Evolutionary conservation across 306 rosid genomes (phyloP).

Genomic region (Luffa aegyptiaca): DNA sequence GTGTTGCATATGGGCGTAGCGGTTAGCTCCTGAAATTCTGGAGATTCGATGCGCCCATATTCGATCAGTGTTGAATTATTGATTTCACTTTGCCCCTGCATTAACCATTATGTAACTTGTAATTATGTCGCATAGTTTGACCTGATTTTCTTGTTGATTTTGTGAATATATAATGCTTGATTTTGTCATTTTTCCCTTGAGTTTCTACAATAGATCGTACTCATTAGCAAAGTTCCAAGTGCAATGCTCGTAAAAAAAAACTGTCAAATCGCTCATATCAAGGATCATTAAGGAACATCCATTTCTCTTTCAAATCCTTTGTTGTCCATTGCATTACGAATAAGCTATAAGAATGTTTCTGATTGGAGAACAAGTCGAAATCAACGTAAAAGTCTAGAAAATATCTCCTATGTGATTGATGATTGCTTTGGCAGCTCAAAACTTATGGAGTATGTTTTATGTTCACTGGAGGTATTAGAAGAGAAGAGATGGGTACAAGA

Average conservation of each 20-base stretch:
- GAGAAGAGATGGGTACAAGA: not conserved
- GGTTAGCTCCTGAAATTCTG: slow-evolving; percentile 1
- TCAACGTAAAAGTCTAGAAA: not conserved
- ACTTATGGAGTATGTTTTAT: no score
- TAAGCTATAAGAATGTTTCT: no score
- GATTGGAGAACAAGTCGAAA: not conserved
- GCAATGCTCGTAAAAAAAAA: not conserved
- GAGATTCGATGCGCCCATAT: not conserved
- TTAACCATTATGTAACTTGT: slow-evolving; percentile 14
- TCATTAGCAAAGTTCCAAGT: not conserved
- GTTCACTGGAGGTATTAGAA: not conserved
- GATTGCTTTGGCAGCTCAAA: no score
- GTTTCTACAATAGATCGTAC: not conserved
- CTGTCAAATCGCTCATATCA: not conserved
- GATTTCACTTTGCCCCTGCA: slow-evolving; percentile 5
- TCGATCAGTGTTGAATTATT: slow-evolving; percentile 7
- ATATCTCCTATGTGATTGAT: no score
- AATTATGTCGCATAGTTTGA: slow-evolving; percentile 12
- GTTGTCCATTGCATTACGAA: not conserved
- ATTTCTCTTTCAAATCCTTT: not conserved
- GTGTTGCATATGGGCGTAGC: not conserved
- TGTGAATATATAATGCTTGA: slow-evolving; percentile 13
- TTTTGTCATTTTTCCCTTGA: not conserved
- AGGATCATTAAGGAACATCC: not conserved
- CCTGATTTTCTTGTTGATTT: slow-evolving; percentile 5